Conservation (phyloP, 306 rosid genomes). For the Vigna trinervia region DNA sequence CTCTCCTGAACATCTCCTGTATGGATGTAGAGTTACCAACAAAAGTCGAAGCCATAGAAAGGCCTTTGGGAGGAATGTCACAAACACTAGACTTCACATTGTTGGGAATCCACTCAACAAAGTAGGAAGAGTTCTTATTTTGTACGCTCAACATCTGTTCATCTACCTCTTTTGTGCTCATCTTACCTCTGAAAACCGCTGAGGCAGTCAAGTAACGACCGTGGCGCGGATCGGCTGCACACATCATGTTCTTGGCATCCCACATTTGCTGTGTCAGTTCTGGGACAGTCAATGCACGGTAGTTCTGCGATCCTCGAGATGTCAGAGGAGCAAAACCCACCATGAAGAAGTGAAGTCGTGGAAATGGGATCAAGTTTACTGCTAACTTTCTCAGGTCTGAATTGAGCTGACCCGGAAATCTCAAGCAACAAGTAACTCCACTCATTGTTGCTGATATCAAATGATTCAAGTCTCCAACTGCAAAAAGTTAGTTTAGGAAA, state of each 20-base stretch:
- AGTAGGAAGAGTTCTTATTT: conserved; percentile 76
- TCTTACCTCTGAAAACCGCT: conserved; percentile 77
- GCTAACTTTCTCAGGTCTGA: conserved; percentile 80
- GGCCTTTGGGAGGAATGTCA: conserved; percentile 72
- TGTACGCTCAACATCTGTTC: conserved; percentile 73
- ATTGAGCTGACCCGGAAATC: conserved; percentile 85
- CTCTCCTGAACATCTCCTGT: conserved; percentile 84
- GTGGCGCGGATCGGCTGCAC: conserved; percentile 73
- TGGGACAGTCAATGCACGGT: conserved; percentile 64
- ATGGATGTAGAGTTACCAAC: conserved; percentile 80
- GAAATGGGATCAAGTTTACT: conserved; percentile 82
- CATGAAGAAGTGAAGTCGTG: conserved; percentile 83
- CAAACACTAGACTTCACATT: conserved; percentile 84
- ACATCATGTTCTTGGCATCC: conserved; percentile 84
- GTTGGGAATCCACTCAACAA: conserved; percentile 85
- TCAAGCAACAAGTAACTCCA: conserved; percentile 83
- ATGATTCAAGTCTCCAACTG: conserved; percentile 88
- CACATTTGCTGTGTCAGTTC: conserved; percentile 86
- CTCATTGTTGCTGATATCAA: conserved; percentile 86
- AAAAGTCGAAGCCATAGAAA: conserved; percentile 73
- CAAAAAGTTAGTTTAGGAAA: conserved; percentile 8
- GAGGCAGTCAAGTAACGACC: conserved; percentile 84
- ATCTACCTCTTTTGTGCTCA: conserved; percentile 72
- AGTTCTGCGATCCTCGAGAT: conserved; percentile 69
- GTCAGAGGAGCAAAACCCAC: conserved; percentile 83